Evolutionary conservation across 129 eudicot species (phyloP), one percentile per base, ranked within the genome.

Genomic region (Chrysanthemum makinoi): DNA sequence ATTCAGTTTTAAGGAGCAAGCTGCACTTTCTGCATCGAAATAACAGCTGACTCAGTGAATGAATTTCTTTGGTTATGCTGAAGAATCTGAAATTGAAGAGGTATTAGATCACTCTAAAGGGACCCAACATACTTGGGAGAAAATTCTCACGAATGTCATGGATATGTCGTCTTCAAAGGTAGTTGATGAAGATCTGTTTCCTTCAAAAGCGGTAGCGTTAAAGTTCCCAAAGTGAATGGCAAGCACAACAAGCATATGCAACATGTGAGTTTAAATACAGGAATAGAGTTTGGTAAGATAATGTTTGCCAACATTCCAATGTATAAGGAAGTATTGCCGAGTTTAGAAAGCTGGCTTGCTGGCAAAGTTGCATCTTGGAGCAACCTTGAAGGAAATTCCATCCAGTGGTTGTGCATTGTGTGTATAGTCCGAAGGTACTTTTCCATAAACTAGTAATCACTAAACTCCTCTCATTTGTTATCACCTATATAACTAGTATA

Each of bases 1-100:
- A 72, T 58, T 75, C 83, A 91, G 97, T 91, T 88, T 81, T 72
- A 81, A 80, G 75, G 96, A 91, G 82, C 97, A 91, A 83, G 97
- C 96, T 49, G 87, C 94, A 72, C 81, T 88, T 39, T 88, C 87
- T 28, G 87, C 88, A 71, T 54, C 86, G 96, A 91, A 76, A 76
- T 91, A 74, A 91, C 96, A 20, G 85, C 86, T 1, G 94, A 91
- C 60, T 82, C 94, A 3, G 86, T 91, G 43, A 80, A 74, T 51
- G 87, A 88, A 65, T 91, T 91, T 67, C 64, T n/a, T 66, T 75
- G 94, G 84, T 65, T 86, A 86, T 35, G 79, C 83, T 20, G 86
- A 83, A 61, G 86, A 79, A 62, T 83, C 83, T 16, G 66, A 74
- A 72, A 79, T 49, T 44, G 91, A 86, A 82, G 92, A 80, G 67